Percentiles rank a stretch among this genome's conserved stretches.
Conservation (phyloP, 441 rosid genomes). For the Macaranga tanarius region DNA sequence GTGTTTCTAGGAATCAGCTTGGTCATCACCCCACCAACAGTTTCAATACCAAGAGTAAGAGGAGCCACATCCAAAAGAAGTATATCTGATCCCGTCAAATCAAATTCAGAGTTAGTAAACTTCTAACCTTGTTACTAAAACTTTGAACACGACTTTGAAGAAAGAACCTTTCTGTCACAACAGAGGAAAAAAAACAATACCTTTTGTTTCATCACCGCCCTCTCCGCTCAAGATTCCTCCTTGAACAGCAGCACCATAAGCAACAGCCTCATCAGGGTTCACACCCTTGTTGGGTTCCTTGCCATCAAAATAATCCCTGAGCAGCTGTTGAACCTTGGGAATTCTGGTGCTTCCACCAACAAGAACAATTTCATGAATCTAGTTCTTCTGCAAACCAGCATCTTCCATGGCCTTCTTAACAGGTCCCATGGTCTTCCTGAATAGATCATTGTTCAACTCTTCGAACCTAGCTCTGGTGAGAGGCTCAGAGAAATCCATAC, state of each 20-base stretch:
- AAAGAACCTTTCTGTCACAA: not conserved
- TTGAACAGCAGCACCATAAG: constrained; percentile 92
- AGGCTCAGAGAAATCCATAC: too few species aligned
- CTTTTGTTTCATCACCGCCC: constrained; percentile 93
- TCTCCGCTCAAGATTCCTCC: constrained; percentile 94
- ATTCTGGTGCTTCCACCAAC: too few species aligned
- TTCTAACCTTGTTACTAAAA: too few species aligned
- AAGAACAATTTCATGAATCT: too few species aligned
- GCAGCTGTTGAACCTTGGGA: constrained; percentile 37
- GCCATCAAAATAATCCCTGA: constrained; percentile 81
- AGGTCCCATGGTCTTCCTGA: too few species aligned
- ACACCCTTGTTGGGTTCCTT: constrained; percentile 97
- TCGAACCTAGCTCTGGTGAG: too few species aligned
- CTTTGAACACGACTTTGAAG: not conserved
- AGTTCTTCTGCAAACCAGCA: too few species aligned
- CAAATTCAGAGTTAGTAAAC: not conserved
- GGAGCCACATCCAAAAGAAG: constrained; percentile 87
- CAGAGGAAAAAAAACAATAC: constrained; percentile 19
- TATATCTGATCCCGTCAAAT: constrained; percentile 43
- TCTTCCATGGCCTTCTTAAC: too few species aligned
- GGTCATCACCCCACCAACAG: constrained; percentile 94
- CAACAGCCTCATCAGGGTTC: constrained; percentile 90
- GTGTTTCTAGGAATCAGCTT: constrained; percentile 92
- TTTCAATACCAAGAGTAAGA: constrained; percentile 82
- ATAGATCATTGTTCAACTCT: too few species aligned